Evolutionary conservation across 106 monocot genomes (phyloP).

Genomic region (Acorus gramineus): DNA sequence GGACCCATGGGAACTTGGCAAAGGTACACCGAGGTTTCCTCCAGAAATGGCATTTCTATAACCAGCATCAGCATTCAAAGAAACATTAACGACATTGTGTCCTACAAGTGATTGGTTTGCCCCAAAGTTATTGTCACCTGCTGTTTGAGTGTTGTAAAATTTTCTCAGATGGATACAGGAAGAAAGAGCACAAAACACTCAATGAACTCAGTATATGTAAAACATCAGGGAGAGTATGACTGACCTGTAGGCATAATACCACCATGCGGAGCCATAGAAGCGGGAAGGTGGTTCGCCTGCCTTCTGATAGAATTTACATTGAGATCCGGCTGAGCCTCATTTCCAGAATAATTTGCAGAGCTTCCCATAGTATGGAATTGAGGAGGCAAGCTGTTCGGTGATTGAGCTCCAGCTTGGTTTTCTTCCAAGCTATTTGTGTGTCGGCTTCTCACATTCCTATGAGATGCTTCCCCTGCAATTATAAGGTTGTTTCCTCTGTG

Average conservation of each 20-base stretch:
- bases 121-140: slow-evolving; percentile 9
- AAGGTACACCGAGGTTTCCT: slow-evolving; percentile 7
- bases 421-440: slow-evolving; percentile 15
- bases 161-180: background rate
- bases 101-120: slow-evolving; percentile 9
- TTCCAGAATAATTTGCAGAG: slow-evolving; percentile 6
- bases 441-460: slow-evolving; percentile 56
- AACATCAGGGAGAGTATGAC: no score
- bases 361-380: slow-evolving; percentile 5
- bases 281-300: slow-evolving; percentile 7
- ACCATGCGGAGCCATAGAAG: background rate
- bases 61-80: background rate
- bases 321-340: background rate
- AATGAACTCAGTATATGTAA: background rate
- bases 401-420: slow-evolving; percentile 10
- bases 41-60: slow-evolving; percentile 3
- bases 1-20: background rate
- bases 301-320: background rate
- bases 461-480: slow-evolving; percentile 27
- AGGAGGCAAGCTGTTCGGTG: slow-evolving; percentile 10
- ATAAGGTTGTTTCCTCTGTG: slow-evolving; percentile 6
- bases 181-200: background rate
- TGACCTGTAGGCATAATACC: slow-evolving; percentile 17
- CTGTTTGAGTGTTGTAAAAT: background rate
- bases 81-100: slow-evolving; percentile 1